Conservation (phyloP, 805 yeast genomes). For the Candida stauntonica region DNA sequence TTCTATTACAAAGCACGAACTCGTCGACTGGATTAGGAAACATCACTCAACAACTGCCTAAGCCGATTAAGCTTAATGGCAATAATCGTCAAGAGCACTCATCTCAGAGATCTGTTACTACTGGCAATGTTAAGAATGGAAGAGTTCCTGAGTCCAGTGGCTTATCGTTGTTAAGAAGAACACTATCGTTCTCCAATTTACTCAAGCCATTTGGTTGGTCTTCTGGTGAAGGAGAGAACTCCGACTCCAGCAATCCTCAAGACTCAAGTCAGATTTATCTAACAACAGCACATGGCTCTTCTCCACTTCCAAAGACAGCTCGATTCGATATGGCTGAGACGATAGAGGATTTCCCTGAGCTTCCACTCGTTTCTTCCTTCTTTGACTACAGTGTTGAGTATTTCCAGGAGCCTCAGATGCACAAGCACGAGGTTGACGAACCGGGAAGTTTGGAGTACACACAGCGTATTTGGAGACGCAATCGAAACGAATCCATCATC, state of each 20-base stretch:
- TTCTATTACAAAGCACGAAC: constrained; percentile 47
- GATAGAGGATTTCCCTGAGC: constrained; percentile 24
- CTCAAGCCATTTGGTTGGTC: constrained; percentile 28
- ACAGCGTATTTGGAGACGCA: constrained; percentile 81
- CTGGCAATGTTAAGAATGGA: constrained; percentile 7
- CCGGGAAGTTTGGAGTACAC: constrained; percentile 88
- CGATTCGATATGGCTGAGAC: constrained; percentile 35
- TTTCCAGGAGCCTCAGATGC: constrained; percentile 95
- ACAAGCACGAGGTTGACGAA: constrained; percentile 77
- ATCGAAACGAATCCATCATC: constrained; percentile 81
- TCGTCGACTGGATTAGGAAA: constrained; percentile 12
- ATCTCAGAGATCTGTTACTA: constrained; percentile 21
- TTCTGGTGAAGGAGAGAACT: constrained; percentile 20
- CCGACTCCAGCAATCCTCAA: constrained; percentile 10
- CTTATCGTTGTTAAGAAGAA: constrained; percentile 20
- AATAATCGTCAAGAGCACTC: constrained; percentile 11
- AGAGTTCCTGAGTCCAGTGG: too few species aligned
- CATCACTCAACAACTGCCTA: constrained; percentile 31
- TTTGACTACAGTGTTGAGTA: constrained; percentile 79
- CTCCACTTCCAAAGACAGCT: constrained; percentile 55
- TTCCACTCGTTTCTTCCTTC: constrained; percentile 60
- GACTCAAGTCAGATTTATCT: constrained; percentile 6
- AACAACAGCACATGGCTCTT: constrained; percentile 31
- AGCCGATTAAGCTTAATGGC: constrained; percentile 32
- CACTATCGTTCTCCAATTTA: constrained; percentile 27